Evolutionary conservation across 306 rosid genomes (phyloP).

Genomic region (Cicer judaicum): DNA sequence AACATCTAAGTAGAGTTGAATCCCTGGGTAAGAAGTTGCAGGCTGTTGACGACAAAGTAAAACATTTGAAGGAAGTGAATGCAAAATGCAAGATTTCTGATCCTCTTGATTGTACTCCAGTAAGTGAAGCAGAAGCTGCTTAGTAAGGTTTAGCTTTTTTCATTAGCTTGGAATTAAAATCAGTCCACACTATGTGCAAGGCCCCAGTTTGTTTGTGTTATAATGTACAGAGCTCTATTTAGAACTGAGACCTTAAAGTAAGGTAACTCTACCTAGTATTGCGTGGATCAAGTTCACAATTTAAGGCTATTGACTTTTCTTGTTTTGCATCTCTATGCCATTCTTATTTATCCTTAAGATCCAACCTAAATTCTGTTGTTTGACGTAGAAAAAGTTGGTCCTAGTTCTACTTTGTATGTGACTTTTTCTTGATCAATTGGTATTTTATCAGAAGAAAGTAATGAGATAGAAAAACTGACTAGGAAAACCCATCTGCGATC

Average conservation of each 20-base stretch:
- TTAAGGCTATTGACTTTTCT: constrained; percentile 31
- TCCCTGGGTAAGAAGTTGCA: constrained; percentile 54
- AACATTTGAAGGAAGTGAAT: constrained; percentile 53
- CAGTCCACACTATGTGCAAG: constrained; percentile 26
- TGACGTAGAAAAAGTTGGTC: constrained; percentile 7
- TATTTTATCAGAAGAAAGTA: constrained; percentile 10
- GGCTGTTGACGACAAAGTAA: constrained; percentile 54
- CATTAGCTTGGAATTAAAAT: background rate
- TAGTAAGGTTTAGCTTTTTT: constrained; percentile 46
- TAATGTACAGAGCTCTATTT: constrained; percentile 43
- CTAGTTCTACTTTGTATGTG: constrained; percentile 27
- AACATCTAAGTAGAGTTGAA: constrained; percentile 46
- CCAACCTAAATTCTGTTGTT: constrained; percentile 26
- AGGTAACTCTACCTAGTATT: constrained; percentile 26
- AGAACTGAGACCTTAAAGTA: constrained; percentile 12
- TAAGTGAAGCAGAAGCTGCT: constrained; percentile 48
- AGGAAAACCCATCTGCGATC: constrained; percentile 2
- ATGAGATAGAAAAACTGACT: constrained; percentile 1
- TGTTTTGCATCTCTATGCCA: constrained; percentile 8
- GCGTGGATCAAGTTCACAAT: constrained; percentile 32
- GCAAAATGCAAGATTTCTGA: constrained; percentile 51
- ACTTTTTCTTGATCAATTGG: constrained; percentile 12
- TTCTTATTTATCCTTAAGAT: constrained; percentile 17
- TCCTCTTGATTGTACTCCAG: constrained; percentile 50
- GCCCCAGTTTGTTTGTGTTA: constrained; percentile 34